Evolutionary conservation across 345 rosid genomes (phyloP), one percentile per base, ranked within the genome.

Genomic region (Camelina neglecta): DNA sequence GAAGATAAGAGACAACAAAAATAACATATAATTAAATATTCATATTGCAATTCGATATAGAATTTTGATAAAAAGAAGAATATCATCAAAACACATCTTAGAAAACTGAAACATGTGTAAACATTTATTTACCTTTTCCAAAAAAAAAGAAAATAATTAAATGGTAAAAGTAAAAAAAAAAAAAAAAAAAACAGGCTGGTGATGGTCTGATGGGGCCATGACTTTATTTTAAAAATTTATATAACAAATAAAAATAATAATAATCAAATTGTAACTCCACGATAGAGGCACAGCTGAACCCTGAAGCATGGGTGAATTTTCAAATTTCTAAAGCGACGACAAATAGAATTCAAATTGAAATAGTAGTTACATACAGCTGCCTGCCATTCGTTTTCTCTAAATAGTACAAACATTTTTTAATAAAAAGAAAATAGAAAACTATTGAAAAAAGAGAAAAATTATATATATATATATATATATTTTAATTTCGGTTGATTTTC

Each of bases 321-420:
- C 29, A 77, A 64, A 48, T 77, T 77, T 49, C 60, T 56, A 57
- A 77, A 48, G 60, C 13, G 1, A 65, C 26, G 5, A 76, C 26
- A 68, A 60, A 60, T 6, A 31, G 6, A 57, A 20, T 31, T 45
- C 55, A 10, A 64, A 66, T 4, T 58, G 2, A 24, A 58, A 39
- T 16, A 13, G 26, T 64, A 69, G 75, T 76, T 76, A 70, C 71
- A 56, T 56, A 71, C 80, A 71, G 76, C 76, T 71, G 80, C 80
- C 76, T 64, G 76, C 72, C 66, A 44, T 69, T 45, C 33, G 20
- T 44, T 69, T 61, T 21, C 42, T 44, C 41, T 20, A 29, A 50
- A 68, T 48, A 75, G 56, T 11, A 65, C 49, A 16, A 41, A 59
- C 61, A 59, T 59, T 49, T 60, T 41, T 42, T 21, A 68, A 68